A percentile compares a stretch with the other conserved stretches of the same genome.
Evolutionary conservation across 768 basidiomycete genomes (phyloP).

Genomic region (Hericium rajendrae): DNA sequence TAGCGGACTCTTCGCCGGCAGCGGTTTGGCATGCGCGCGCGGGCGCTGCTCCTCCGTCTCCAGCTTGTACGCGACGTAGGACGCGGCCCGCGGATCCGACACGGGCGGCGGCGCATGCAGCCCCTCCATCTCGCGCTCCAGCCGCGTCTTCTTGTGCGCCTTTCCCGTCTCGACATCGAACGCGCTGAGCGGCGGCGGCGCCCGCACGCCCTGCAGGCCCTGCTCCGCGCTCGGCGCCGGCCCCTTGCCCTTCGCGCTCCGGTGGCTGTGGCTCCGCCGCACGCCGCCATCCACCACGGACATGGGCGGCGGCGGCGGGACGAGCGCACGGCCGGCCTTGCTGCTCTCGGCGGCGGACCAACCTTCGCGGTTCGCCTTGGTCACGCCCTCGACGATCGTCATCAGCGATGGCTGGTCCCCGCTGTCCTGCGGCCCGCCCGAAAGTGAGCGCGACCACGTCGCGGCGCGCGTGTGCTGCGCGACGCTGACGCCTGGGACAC

Average conservation of each 20-base stretch:
- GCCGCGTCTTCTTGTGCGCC: neutral
- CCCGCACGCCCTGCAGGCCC: neutral
- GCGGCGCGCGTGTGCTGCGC: neutral
- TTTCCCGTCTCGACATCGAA: neutral
- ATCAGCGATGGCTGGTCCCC: conserved; percentile 36
- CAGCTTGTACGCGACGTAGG: neutral
- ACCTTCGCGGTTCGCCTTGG: conserved; percentile 28
- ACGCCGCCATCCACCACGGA: neutral
- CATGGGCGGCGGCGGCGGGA: neutral
- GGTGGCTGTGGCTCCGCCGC: too few relatives aligned
- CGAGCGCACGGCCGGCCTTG: neutral
- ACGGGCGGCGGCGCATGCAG: neutral
- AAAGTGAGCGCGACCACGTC: neutral
- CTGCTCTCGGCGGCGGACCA: conserved; percentile 6
- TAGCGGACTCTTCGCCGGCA: conserved; percentile 40
- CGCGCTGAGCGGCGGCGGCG: neutral
- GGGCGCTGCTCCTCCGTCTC: neutral
- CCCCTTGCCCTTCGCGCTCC: too few relatives aligned
- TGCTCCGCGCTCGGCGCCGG: too few relatives aligned
- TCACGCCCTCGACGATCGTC: conserved; percentile 60
- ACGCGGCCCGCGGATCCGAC: neutral
- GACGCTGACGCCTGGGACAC: neutral
- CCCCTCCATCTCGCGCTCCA: neutral
- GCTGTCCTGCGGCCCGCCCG: neutral
- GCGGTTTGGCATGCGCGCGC: too few relatives aligned